Evolutionary conservation across 2,329 filamentous ascomycete genomes (phyloP).

Genomic region (Pezicula rhizophila): DNA sequence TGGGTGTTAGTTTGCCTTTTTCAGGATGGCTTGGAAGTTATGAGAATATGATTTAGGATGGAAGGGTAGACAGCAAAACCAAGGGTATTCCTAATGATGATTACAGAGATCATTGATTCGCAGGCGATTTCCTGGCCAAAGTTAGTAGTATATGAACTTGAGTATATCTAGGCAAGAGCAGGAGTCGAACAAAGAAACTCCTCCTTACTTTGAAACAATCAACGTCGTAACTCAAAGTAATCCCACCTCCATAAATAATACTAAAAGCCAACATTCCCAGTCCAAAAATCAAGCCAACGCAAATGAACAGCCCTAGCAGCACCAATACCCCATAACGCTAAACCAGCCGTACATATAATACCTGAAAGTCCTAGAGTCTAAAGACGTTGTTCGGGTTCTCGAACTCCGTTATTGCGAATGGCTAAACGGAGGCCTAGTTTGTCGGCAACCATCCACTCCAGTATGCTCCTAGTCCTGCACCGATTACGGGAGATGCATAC

Average conservation of each 20-base stretch:
- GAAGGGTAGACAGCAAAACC: slow-evolving; percentile 32
- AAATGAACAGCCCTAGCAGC: slow-evolving; percentile 35
- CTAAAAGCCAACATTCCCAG: neutral
- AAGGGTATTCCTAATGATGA: slow-evolving; percentile 39
- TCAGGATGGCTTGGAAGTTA: no score
- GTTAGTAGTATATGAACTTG: neutral
- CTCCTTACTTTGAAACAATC: slow-evolving; percentile 32
- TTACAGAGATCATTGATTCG: slow-evolving; percentile 41
- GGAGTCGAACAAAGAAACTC: neutral
- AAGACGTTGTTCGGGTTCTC: slow-evolving; percentile 30
- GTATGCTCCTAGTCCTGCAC: slow-evolving; percentile 12
- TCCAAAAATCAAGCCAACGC: slow-evolving; percentile 37
- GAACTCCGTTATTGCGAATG: slow-evolving; percentile 17
- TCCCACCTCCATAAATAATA: slow-evolving; percentile 19
- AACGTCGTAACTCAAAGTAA: slow-evolving; percentile 37
- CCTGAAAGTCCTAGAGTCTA: slow-evolving; percentile 21
- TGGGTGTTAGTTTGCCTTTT: no score
- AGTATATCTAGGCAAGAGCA: neutral
- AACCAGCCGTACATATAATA: slow-evolving; percentile 33
- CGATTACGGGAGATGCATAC: slow-evolving; percentile 20
- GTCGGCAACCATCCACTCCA: slow-evolving; percentile 16
- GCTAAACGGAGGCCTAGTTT: slow-evolving; percentile 40
- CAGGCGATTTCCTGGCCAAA: slow-evolving; percentile 32
- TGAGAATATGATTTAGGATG: no score
- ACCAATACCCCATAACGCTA: slow-evolving; percentile 42